Conservation (phyloP, 2,329 filamentous ascomycete genomes). For the Dactylellina haptotyla region DNA sequence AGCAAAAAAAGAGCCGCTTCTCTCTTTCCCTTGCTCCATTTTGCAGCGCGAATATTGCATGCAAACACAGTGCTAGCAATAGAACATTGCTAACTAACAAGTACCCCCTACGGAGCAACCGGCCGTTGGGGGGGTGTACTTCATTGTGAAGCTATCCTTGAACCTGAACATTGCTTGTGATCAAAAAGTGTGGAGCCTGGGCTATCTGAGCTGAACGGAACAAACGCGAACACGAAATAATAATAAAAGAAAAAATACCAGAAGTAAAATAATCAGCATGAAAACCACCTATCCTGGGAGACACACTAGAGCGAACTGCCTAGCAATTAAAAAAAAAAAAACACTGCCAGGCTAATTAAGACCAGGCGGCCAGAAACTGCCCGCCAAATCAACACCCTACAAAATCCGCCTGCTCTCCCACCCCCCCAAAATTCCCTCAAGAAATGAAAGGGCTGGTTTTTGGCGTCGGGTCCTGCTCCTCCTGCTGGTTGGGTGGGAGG, state of each 20-base stretch:
- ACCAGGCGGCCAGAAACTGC: conserved; percentile 11
- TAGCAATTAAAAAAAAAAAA: conserved; percentile 18
- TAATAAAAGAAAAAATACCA: no score
- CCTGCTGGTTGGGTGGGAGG: not conserved
- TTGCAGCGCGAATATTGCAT: not conserved
- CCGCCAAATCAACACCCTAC: conserved; percentile 46
- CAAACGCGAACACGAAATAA: conserved; percentile 16
- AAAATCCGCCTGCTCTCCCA: conserved; percentile 41
- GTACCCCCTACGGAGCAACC: no score
- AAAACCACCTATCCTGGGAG: not conserved
- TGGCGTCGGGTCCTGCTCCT: no score
- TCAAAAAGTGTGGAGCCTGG: conserved; percentile 1
- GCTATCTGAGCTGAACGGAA: not conserved
- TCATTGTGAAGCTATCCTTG: not conserved
- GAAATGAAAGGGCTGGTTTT: conserved; percentile 17
- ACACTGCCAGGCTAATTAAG: conserved; percentile 4
- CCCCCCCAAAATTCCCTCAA: conserved; percentile 45
- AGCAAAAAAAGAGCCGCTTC: not conserved
- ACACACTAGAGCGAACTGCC: no score
- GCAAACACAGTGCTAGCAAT: no score
- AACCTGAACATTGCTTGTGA: conserved; percentile 7
- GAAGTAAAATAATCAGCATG: not conserved
- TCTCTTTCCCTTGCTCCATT: not conserved
- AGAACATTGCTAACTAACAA: no score
- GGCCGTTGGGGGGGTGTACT: no score